Evolutionary conservation across 2,329 filamentous ascomycete genomes (phyloP), one percentile per base, ranked within the genome.

Genomic region (Sarocladium kiliense): DNA sequence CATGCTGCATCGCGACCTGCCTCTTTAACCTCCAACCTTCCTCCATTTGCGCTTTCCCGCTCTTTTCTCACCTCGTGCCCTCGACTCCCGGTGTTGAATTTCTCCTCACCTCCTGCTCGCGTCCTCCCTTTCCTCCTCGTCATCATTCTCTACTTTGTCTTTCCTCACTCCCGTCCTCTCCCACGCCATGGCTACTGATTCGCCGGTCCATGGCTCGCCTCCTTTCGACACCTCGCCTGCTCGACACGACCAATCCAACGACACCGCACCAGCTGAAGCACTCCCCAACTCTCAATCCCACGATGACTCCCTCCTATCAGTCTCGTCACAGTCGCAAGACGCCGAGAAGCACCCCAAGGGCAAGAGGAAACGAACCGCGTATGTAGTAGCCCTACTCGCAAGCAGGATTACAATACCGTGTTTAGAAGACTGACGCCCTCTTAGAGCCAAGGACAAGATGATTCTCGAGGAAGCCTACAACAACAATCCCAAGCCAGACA

Each of bases 401-500:
- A 34, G 14, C 16, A 51, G n/a, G 11, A 19, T 39, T 19, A 6
- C 36, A 39, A 6, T 9, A 44, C 4, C 39, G 19, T 44, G n/a
- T 27, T 49, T 36, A 39, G 27, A 18, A 21, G 45, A 19, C 25
- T 30, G 56, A 45, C 53, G 23, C 12, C 39, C 10, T 9, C 6
- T 14, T 60, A 96, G 91, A 66, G 86, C 89, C 39, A 88, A 93
- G 71, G 93, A 97, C 74, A 93, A 96, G 75, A 82, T 86, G 54
- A 82, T 95, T 54, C 85, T 97, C 58, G 93, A 97, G 71, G 81
- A 88, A 34, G 91, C 93, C 57, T 97, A 96, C 68, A 80, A 83
- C 63, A 81, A 78, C 59, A 95, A 97, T 69, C 84, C 90, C 6
- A 97, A 96, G 71, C 93, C 93, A 32, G 92, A 96, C 75, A 97